phyloP scores from a whole-genome alignment of 2,329 filamentous ascomycete genomes.

The Calonectria crousiana region DNA sequence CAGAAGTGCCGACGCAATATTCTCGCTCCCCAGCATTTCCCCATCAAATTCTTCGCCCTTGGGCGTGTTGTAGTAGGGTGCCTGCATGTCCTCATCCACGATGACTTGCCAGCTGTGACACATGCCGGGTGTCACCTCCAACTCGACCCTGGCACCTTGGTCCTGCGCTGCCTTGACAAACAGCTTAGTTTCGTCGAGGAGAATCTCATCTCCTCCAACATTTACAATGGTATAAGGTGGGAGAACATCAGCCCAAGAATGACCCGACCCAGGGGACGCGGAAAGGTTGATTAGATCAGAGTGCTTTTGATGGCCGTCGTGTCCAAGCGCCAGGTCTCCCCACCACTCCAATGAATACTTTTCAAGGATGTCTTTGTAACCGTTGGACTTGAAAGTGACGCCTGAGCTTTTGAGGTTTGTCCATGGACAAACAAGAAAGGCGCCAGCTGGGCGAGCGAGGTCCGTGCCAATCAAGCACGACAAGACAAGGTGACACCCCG shows the following conservation, averaged over 20 bases:
- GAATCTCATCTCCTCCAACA: neutral
- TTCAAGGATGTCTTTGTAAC: neutral
- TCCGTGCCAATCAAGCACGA: neutral
- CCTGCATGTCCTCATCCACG: neutral
- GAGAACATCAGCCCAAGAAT: neutral
- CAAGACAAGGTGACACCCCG: neutral
- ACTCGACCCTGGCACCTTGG: neutral
- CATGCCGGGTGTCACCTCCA: neutral
- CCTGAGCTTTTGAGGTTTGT: constrained; percentile 4
- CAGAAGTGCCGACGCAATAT: neutral
- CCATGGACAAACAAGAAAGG: neutral
- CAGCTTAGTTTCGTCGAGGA: neutral
- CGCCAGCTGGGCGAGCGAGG: neutral
- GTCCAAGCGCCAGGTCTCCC: neutral
- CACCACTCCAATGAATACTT: neutral
- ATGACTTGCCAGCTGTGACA: constrained; percentile 5
- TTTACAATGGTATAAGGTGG: neutral
- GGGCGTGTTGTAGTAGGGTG: neutral
- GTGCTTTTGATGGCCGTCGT: neutral
- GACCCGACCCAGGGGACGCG: neutral
- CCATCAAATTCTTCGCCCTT: neutral
- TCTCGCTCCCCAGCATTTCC: neutral
- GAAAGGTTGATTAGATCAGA: neutral
- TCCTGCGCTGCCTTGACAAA: neutral
- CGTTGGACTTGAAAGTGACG: neutral